Base-by-base conservation (phyloP, 352 stramenopile genomes). In the Phytophthora boehmeriae region DNA sequence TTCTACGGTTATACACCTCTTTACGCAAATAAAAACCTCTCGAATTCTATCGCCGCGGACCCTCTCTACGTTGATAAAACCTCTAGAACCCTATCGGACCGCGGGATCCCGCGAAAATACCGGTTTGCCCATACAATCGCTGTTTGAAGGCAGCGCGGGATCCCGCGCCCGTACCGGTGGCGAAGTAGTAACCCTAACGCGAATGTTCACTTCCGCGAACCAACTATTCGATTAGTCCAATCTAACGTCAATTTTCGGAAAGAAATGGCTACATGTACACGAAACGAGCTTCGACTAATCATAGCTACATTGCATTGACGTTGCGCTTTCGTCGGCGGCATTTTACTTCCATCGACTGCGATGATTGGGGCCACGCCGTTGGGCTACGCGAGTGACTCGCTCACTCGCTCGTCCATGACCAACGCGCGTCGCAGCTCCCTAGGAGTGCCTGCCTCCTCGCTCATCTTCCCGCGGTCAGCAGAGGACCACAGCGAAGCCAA, bases 381-480 rank as follows among this genome's bases (percentile, higher is more conserved):
- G 27, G 38, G 25, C 28, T 62, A 56, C 41, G 43, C 44, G 5
- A 46, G 49, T n/a, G 63, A 71, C 1, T 41, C 41, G 19, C 51
- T 38, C 39, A 56, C 42, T 16, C 63, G 47, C 19, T 34, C 43
- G 35, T 75, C 57, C 27, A 59, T 66, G n/a, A n/a, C n/a, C n/a
- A n/a, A n/a, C 43, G 59, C 55, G 1, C 72, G 84, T 4, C 76
- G 81, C 34, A 92, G 73, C 55, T 92, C 82, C 8, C 48, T 90
- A 11, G 83, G 78, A 0, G 73, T 91, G 38, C 77, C 82, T 25
- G 70, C 86, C 19, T 89, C 84, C 43, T 75, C 80, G 27, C 66
- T 92, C 30, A 90, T 93, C 60, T 91, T 92, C 59, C 82, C 83
- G 5, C 60, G 77, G 3, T 92, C 82, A n/a, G 79, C 80, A 1